Conservation (phyloP, 768 basidiomycete species). For the Trametes punicea region DNA sequence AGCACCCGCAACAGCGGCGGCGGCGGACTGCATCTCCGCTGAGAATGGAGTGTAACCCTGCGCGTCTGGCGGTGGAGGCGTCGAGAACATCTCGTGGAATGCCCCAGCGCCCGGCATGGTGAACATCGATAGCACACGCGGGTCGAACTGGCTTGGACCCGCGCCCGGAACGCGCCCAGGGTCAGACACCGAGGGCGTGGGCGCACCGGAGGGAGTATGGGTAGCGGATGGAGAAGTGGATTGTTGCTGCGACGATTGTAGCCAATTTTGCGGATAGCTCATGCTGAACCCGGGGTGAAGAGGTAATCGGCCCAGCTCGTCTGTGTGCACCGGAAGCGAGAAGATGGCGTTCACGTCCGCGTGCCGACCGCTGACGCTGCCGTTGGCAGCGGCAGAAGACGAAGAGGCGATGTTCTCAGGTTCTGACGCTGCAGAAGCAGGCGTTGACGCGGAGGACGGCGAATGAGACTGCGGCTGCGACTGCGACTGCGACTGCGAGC, state of each 20-base stretch:
- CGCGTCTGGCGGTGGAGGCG: conserved; percentile 1
- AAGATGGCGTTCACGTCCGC: conserved; percentile 18
- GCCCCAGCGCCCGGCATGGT: conserved; percentile 17
- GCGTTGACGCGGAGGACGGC: conserved; percentile 1
- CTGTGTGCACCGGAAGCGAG: conserved; percentile 52
- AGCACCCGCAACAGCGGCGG: not conserved
- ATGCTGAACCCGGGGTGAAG: conserved; percentile 29
- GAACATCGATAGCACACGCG: conserved; percentile 24
- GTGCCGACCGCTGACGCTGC: not conserved
- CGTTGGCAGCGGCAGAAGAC: conserved; percentile 12
- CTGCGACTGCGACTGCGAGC: conserved; percentile 3
- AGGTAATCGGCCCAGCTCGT: conserved; percentile 56
- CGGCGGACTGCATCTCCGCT: conserved; percentile 6
- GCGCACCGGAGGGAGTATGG: not conserved
- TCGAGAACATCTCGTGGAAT: conserved; percentile 27
- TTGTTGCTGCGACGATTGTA: not conserved
- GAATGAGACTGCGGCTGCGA: conserved; percentile 1
- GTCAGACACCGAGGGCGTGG: not conserved
- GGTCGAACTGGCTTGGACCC: conserved; percentile 16
- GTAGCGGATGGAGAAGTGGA: not conserved
- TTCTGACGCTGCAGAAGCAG: not conserved
- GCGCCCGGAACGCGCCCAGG: not conserved
- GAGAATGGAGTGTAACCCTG: not conserved
- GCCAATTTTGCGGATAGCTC: conserved; percentile 1
- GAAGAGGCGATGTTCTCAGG: not conserved